Evolutionary conservation across 1,284 basidiomycete species (phyloP).

Genomic region (Wallemia ichthyophaga): DNA sequence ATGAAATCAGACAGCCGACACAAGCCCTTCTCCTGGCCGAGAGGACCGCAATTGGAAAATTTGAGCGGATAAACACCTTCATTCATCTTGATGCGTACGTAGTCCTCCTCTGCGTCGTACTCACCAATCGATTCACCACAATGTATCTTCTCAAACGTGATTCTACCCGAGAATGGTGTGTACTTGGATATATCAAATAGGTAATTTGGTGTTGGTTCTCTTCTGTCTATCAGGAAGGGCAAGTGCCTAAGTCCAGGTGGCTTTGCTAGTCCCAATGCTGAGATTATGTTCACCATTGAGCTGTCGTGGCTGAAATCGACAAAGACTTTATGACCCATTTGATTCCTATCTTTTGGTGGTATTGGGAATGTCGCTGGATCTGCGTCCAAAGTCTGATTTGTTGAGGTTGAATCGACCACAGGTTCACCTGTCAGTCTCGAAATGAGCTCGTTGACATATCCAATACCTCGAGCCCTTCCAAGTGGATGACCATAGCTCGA

Average conservation of each 20-base stretch:
- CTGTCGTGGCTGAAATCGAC: slow-evolving; percentile 35
- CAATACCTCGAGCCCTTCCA: slow-evolving; percentile 34
- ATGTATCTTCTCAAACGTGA: slow-evolving; percentile 29
- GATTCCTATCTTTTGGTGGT: neutral
- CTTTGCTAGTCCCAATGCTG: slow-evolving; percentile 36
- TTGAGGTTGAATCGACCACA: slow-evolving; percentile 37
- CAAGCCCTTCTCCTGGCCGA: slow-evolving; percentile 21
- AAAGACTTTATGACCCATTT: slow-evolving; percentile 10
- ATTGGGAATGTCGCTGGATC: slow-evolving; percentile 35
- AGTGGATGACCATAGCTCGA: slow-evolving; percentile 13
- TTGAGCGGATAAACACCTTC: slow-evolving; percentile 30
- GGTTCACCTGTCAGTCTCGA: slow-evolving; percentile 34
- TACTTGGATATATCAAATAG: slow-evolving; percentile 30
- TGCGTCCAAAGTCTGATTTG: slow-evolving; percentile 41
- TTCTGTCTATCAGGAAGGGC: neutral
- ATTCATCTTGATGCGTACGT: slow-evolving; percentile 31
- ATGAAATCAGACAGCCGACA: slow-evolving; percentile 37
- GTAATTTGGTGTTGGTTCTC: neutral
- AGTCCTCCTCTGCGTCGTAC: slow-evolving; percentile 16
- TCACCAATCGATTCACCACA: slow-evolving; percentile 17
- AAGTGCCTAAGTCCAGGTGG: slow-evolving; percentile 11
- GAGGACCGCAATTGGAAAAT: slow-evolving; percentile 24
- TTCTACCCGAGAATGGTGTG: slow-evolving; percentile 31
- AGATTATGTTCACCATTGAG: slow-evolving; percentile 40
- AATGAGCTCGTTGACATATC: slow-evolving; percentile 53